Conservation (phyloP, 2,329 filamentous ascomycete genomes). For the Xylariales sp. region DNA sequence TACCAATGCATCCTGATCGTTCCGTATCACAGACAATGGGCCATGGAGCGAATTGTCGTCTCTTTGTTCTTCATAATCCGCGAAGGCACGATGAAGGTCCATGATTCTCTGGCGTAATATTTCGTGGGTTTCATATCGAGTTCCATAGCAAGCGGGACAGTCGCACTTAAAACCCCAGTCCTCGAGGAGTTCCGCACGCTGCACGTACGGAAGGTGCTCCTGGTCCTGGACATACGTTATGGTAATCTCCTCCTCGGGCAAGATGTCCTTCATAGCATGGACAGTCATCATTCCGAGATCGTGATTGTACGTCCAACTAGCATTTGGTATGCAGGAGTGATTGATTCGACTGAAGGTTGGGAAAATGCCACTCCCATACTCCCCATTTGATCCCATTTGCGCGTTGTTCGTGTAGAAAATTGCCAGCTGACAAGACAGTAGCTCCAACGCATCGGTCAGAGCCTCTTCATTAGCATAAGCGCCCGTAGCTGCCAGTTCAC, state of each 20-base stretch:
- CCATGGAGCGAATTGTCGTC: too few species aligned
- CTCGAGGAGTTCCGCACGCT: conserved; percentile 9
- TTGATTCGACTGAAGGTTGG: conserved; percentile 17
- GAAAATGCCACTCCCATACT: conserved; percentile 11
- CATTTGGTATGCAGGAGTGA: conserved; percentile 20
- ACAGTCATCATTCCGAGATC: conserved; percentile 14
- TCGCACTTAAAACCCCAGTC: conserved; percentile 18
- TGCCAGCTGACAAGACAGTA: neutral
- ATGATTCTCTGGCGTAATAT: neutral
- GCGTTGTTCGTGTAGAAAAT: neutral
- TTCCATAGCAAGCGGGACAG: conserved; percentile 8
- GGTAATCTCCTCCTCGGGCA: conserved; percentile 15
- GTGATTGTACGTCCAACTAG: conserved; percentile 19
- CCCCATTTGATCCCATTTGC: neutral
- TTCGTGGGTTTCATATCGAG: neutral
- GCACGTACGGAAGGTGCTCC: conserved; percentile 4
- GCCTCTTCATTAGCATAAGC: neutral
- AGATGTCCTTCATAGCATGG: conserved; percentile 17
- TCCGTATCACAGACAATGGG: too few species aligned
- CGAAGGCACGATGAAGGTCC: neutral
- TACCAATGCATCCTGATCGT: too few species aligned
- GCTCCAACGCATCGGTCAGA: neutral
- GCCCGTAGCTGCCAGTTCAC: neutral
- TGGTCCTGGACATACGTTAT: conserved; percentile 16
- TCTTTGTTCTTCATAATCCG: too few species aligned